Percentiles rank a stretch among this genome's conserved stretches.
phyloP scores from a whole-genome alignment of 2,329 filamentous ascomycete genomes.

The Furcasterigmium sp. region DNA sequence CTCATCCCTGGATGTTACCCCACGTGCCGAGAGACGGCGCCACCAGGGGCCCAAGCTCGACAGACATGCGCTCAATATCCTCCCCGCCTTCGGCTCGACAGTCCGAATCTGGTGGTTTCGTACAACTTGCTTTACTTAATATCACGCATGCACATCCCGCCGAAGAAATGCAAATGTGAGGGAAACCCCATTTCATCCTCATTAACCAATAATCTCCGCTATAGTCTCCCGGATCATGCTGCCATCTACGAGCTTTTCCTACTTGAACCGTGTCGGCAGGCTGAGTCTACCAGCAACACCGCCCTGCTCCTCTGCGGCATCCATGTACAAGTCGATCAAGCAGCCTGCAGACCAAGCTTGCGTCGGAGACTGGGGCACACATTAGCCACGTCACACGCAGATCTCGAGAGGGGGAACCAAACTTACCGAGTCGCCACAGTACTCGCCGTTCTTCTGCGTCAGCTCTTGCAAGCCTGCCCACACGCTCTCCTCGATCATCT shows the following conservation, averaged over 20 bases:
- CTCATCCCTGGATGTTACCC: no score
- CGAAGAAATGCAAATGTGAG: no score
- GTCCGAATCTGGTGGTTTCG: no score
- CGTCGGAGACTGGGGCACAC: constrained; percentile 65
- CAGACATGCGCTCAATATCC: no score
- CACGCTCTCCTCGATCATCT: constrained; percentile 69
- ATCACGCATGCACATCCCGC: no score
- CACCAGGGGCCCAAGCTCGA: no score
- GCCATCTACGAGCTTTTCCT: not conserved
- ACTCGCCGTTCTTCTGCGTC: constrained; percentile 81
- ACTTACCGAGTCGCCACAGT: constrained; percentile 83
- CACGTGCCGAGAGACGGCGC: no score
- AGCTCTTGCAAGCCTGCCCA: constrained; percentile 93
- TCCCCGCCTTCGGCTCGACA: no score
- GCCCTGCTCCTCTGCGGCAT: constrained; percentile 59
- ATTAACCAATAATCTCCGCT: not conserved
- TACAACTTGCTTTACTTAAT: no score
- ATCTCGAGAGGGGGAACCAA: constrained; percentile 6
- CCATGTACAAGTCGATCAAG: constrained; percentile 93
- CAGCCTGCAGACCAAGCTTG: constrained; percentile 96
- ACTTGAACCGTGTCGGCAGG: constrained; percentile 18
- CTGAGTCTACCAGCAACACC: constrained; percentile 12
- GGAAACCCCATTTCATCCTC: no score
- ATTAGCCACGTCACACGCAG: constrained; percentile 8
- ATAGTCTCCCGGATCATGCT: not conserved